Evolutionary conservation across 345 rosid genomes (phyloP).

Genomic region (Pelargonium nanum): DNA sequence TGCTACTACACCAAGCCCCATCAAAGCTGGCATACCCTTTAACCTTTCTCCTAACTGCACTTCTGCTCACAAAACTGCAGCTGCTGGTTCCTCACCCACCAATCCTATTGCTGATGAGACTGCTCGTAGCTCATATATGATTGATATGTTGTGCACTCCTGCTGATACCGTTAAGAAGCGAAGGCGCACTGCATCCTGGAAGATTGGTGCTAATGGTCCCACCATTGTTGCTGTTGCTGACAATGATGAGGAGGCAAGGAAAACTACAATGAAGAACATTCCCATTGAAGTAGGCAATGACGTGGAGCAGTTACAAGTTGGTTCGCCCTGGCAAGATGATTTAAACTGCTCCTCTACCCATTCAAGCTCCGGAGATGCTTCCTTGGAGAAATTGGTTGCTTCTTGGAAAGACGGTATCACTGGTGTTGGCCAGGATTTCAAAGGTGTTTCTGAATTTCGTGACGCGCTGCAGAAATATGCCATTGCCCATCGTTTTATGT

Average conservation of each 20-base stretch:
- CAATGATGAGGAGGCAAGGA: slow-evolving; percentile 24
- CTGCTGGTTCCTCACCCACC: slow-evolving; percentile 7
- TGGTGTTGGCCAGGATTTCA: slow-evolving; percentile 87
- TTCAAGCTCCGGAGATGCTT: slow-evolving; percentile 12
- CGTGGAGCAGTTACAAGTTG: slow-evolving; percentile 17
- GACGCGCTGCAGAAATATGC: slow-evolving; percentile 76
- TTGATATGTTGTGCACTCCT: slow-evolving; percentile 46
- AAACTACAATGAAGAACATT: slow-evolving; percentile 25
- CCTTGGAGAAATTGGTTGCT: slow-evolving; percentile 40
- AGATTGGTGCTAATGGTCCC: slow-evolving; percentile 26
- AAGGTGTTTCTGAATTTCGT: slow-evolving; percentile 65
- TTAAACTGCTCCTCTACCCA: slow-evolving; percentile 8
- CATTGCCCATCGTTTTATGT: slow-evolving; percentile 69
- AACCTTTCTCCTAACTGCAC: not conserved
- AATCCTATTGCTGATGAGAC: slow-evolving; percentile 12
- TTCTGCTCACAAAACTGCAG: slow-evolving; percentile 6
- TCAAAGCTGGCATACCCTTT: slow-evolving; percentile 3
- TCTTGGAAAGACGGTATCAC: slow-evolving; percentile 73
- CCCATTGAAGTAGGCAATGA: slow-evolving; percentile 21
- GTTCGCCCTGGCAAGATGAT: slow-evolving; percentile 10
- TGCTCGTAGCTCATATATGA: slow-evolving; percentile 10
- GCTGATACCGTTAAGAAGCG: slow-evolving; percentile 75
- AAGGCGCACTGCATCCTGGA: slow-evolving; percentile 52
- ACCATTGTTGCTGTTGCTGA: slow-evolving; percentile 22
- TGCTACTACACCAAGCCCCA: slow-evolving; percentile 12